Evolutionary conservation across 306 rosid genomes (phyloP), one percentile per base, ranked within the genome.

Genomic region (Begonia masoniana): DNA sequence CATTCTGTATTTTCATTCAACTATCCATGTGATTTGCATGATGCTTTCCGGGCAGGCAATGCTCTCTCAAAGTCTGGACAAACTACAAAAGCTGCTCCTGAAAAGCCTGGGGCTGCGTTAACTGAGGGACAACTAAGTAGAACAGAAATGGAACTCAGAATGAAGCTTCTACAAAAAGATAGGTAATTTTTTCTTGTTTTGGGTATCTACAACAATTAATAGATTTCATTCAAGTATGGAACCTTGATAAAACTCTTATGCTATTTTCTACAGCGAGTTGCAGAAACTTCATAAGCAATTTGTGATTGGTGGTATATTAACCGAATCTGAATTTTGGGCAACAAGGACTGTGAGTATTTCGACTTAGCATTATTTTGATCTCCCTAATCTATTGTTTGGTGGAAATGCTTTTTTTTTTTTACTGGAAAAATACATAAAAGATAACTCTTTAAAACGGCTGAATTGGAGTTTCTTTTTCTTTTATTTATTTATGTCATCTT

Each of bases 271-370:
- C 86, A 85, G 96, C 56, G 88, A 83, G 74, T 66, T 91, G 81
- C 86, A 81, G 79, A 91, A 76, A 57, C 96, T 85, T 59, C 96
- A 85, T 72, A 81, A 60, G 75, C 91, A 91, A 69, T 87, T 91
- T 66, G 96, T 91, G 57, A 55, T 81, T 54, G 73, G 86, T 59
- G 78, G 91, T 57, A 70, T 86, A 77, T 81, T 91, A 78, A 83
- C 99, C 26, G 99, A 91, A 68, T 76, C 91, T 21, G 99, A 91
- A 77, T 91, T 91, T 71, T 91, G 96, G 99, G 85, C 96, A 45
- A 82, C 99, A 3, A 91, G 94, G 66, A 86, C 86, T 95, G 97
- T 74, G 41, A 51, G 56, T 46, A 14, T 46, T n/a, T 15, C 26
- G 55, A 70, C 39, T 48, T 10, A 59, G 10, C 51, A 55, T 50